Evolutionary conservation across 176 grass and related monocot species (phyloP).

Genomic region (Dendrocalamus sinicus): DNA sequence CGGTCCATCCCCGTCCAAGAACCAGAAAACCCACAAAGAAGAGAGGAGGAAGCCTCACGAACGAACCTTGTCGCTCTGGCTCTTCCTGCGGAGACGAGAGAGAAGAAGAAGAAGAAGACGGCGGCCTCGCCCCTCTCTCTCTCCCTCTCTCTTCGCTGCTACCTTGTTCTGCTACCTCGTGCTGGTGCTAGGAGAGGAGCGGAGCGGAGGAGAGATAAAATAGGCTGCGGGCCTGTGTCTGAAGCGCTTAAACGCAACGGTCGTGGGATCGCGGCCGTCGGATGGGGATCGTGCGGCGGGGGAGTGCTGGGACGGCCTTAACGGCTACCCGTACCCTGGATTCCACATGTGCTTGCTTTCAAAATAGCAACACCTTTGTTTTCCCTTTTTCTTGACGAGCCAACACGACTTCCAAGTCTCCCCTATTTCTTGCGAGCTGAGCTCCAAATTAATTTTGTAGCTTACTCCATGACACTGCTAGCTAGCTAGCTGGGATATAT

Average conservation of each 20-base stretch:
- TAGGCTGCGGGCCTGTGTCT: constrained; percentile 33
- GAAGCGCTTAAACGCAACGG: constrained; percentile 61
- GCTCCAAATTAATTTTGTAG: too few species aligned
- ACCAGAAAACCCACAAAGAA: too few species aligned
- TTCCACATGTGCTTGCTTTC: constrained; percentile 53
- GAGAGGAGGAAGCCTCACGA: background rate
- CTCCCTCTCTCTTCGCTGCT: background rate
- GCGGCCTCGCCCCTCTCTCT: background rate
- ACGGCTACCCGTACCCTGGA: constrained; percentile 60
- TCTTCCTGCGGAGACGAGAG: background rate
- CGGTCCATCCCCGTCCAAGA: background rate
- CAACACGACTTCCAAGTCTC: too few species aligned
- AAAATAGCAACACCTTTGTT: constrained; percentile 33
- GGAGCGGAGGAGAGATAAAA: constrained; percentile 34
- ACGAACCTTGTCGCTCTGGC: background rate
- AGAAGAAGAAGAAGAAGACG: background rate
- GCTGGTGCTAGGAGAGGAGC: too few species aligned
- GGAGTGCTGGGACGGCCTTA: constrained; percentile 15
- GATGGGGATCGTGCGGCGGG: constrained; percentile 29
- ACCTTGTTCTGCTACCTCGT: too few species aligned
- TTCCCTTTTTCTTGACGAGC: too few species aligned
- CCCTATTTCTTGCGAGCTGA: too few species aligned
- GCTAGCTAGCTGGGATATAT: too few species aligned
- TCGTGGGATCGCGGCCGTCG: constrained; percentile 34
- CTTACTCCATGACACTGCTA: too few species aligned